phyloP scores from a whole-genome alignment of 208 protist genomes.

The Trypanosoma avium region DNA sequence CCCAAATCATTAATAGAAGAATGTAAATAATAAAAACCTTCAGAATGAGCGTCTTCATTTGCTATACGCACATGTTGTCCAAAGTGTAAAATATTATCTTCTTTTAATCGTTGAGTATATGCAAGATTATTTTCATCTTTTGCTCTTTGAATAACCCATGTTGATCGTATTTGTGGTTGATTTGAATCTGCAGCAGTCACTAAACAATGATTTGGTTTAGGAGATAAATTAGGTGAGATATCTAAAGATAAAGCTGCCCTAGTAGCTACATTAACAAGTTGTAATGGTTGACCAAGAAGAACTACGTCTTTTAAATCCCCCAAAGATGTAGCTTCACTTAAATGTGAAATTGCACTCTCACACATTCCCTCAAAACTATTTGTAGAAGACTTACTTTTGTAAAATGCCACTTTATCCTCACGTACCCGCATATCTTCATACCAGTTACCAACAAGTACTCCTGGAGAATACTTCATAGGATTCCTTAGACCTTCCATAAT shows the following conservation, averaged over 20 bases:
- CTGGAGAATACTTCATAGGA: slow-evolving; percentile 66
- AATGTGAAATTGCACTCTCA: slow-evolving; percentile 8
- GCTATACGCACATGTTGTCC: slow-evolving; percentile 78
- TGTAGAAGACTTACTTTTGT: slow-evolving; percentile 33
- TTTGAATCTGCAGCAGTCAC: slow-evolving; percentile 19
- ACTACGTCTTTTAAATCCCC: slow-evolving; percentile 24
- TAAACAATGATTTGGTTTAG: slow-evolving; percentile 28
- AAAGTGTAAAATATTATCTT: slow-evolving; percentile 73
- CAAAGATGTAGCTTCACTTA: slow-evolving; percentile 39
- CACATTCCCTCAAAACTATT: neutral
- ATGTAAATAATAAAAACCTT: slow-evolving; percentile 74
- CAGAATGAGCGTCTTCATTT: slow-evolving; percentile 57
- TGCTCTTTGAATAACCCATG: slow-evolving; percentile 69
- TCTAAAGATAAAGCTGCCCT: slow-evolving; percentile 61
- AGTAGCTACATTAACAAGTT: slow-evolving; percentile 50
- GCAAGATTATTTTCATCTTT: slow-evolving; percentile 70
- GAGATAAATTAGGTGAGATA: slow-evolving; percentile 9
- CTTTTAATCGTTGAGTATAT: slow-evolving; percentile 48
- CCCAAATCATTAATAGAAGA: slow-evolving; percentile 36
- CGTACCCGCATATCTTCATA: slow-evolving; percentile 74
- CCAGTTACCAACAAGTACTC: slow-evolving; percentile 89
- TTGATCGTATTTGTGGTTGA: slow-evolving; percentile 53
- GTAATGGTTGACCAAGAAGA: slow-evolving; percentile 56
- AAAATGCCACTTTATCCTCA: slow-evolving; percentile 70
- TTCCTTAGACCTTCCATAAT: slow-evolving; percentile 37